Evolutionary conservation across 257 asterid species (phyloP), one percentile per base, ranked within the genome.

Genomic region (Nemophila menziesii): DNA sequence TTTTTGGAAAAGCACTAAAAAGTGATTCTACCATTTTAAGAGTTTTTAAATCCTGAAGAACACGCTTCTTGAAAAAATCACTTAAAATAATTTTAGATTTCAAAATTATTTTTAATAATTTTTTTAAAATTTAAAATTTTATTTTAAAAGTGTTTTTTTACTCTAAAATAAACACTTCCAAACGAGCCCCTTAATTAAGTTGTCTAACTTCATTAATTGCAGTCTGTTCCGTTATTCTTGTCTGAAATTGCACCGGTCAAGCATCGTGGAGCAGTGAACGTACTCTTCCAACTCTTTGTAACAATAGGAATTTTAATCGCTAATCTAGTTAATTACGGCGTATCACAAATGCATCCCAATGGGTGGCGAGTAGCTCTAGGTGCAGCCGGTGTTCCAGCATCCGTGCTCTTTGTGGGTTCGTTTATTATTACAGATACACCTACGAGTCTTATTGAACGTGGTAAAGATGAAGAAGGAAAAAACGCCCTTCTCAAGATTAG

Each of bases 191-290:
- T 37, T 37, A 11, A 0, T n/a, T n/a, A n/a, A n/a, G n/a, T n/a
- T n/a, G n/a, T n/a, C n/a, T n/a, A n/a, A n/a, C n/a, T n/a, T n/a
- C n/a, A n/a, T n/a, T n/a, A 15, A 18, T 0, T 44, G 18, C 66
- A 70, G 74, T 55, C 71, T 1, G 78, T 59, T 37, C 78, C 78
- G 0, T 21, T 70, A 20, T 70, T 61, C 49, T 39, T 70, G 44
- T 49, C 74, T 16, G 79, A 71, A 23, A 58, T 71, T 27, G 74
- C 74, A 20, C 79, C 74, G 7, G 34, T 55, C 19, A 57, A 67
- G 43, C 61, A 49, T 49, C 48, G 74, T 11, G 79, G 79, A 20
- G 79, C 64, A 5, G 67, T 67, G 34, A 71, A 59, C 56, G 59
- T 58, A 42, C 56, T 63, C 27, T 71, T 59, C 33, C 73, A 66